A percentile compares a stretch with the other conserved stretches of the same genome.
phyloP scores from a whole-genome alignment of 208 protist species.

The Herpetomonas muscarum region DNA sequence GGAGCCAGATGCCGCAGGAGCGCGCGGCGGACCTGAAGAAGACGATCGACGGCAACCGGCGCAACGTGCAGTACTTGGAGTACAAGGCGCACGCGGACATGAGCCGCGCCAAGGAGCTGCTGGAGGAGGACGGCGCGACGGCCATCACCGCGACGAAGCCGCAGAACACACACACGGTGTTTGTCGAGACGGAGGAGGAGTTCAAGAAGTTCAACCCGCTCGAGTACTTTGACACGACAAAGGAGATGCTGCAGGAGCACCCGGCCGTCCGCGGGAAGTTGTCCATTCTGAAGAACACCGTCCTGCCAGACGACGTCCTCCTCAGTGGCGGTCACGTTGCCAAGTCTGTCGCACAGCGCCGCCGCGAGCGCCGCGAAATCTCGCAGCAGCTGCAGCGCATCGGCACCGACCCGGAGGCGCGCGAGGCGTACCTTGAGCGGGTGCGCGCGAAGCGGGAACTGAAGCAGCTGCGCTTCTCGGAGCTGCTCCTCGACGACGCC shows the following conservation, averaged over 20 bases:
- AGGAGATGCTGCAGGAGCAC: constrained; percentile 83
- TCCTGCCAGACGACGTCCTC: constrained; percentile 80
- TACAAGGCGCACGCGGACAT: constrained; percentile 72
- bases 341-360: constrained; percentile 63
- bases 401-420: constrained; percentile 25
- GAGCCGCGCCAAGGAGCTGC: constrained; percentile 59
- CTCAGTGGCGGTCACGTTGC: constrained; percentile 55
- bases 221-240: constrained; percentile 77
- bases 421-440: constrained; percentile 33
- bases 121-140: constrained; percentile 64
- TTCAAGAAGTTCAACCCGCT: constrained; percentile 71
- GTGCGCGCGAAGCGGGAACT: constrained; percentile 50
- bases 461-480: constrained; percentile 61
- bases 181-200: constrained; percentile 78
- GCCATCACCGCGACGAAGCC: constrained; percentile 63
- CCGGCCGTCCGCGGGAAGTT: constrained; percentile 70
- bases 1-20: constrained; percentile 30
- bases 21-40: constrained; percentile 56
- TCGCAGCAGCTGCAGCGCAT: constrained; percentile 50
- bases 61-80: constrained; percentile 83
- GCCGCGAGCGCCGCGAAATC: constrained; percentile 66
- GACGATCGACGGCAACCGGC: constrained; percentile 53
- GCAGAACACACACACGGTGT: constrained; percentile 82
- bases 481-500: constrained; percentile 23
- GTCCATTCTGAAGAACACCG: constrained; percentile 68